A percentile compares a stretch with the other conserved stretches of the same genome.
phyloP scores from a whole-genome alignment of 1,284 basidiomycete genomes.

The Tilletia indica region DNA sequence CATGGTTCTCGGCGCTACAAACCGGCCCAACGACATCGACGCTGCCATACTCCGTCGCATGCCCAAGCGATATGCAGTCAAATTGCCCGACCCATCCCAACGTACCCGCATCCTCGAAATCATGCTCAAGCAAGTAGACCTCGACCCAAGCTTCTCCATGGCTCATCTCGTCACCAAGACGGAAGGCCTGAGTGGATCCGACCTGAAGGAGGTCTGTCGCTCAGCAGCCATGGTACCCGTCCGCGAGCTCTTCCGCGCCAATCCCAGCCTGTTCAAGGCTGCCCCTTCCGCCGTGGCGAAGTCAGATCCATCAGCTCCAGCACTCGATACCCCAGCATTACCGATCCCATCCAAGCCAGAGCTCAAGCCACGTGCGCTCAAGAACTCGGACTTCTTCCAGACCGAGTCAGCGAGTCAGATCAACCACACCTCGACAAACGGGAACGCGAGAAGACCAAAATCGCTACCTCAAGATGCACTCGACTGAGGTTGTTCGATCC shows the following conservation, averaged over 20 bases:
- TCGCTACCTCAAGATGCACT: slow-evolving; percentile 17
- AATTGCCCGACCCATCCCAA: slow-evolving; percentile 77
- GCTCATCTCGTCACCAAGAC: slow-evolving; percentile 70
- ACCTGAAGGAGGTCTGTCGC: slow-evolving; percentile 90
- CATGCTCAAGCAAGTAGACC: slow-evolving; percentile 61
- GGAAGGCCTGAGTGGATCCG: slow-evolving; percentile 81
- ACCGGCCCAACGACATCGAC: slow-evolving; percentile 92
- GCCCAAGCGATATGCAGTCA: slow-evolving; percentile 94
- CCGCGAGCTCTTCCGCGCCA: slow-evolving; percentile 51
- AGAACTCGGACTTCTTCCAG: slow-evolving; percentile 51
- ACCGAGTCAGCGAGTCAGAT: slow-evolving; percentile 32
- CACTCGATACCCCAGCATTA: neutral
- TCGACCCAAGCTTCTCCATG: slow-evolving; percentile 69
- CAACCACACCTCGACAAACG: slow-evolving; percentile 5
- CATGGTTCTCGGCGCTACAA: slow-evolving; percentile 91
- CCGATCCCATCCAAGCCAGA: neutral
- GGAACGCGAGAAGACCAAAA: neutral
- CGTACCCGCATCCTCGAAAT: slow-evolving; percentile 83
- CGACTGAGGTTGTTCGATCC: slow-evolving; percentile 10
- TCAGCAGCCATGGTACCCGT: slow-evolving; percentile 60
- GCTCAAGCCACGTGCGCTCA: slow-evolving; percentile 38
- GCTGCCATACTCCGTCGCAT: slow-evolving; percentile 89
- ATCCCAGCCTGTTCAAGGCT: slow-evolving; percentile 38
- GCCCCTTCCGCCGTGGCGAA: slow-evolving; percentile 26
- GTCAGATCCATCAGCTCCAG: slow-evolving; percentile 3